A percentile compares a stretch with the other conserved stretches of the same genome.
These are phyloP conservation scores for Cymbidium sinense DNA, from an alignment of 106 monocot genomes.

Conservation along the genomic window DNA sequence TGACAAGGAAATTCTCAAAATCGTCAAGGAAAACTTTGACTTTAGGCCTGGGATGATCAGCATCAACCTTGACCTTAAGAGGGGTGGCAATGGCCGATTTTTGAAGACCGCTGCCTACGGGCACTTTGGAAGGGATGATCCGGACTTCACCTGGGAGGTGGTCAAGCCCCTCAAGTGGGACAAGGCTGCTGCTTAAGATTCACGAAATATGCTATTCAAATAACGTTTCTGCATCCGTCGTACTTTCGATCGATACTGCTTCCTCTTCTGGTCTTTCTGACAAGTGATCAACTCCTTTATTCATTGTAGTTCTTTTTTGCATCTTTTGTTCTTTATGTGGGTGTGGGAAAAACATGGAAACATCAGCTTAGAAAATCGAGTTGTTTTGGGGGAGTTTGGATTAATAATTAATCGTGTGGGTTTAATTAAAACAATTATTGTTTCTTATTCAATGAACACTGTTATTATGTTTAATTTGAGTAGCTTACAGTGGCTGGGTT, in stretches of 20 bases:
- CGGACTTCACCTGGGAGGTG: constrained; percentile 25
- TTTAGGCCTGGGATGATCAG: constrained; percentile 28
- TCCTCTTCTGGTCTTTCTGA: neutral
- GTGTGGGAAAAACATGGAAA: neutral
- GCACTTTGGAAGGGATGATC: constrained; percentile 25
- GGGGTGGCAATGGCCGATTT: constrained; percentile 22
- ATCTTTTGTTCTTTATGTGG: neutral
- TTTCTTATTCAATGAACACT: neutral
- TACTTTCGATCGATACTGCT: neutral
- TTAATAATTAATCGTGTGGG: neutral
- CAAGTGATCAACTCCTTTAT: neutral
- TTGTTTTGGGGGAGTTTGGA: neutral
- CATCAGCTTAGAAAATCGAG: neutral
- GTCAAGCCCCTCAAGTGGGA: constrained; percentile 29
- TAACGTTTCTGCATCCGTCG: neutral
- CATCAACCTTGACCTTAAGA: constrained; percentile 27
- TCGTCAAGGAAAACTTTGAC: constrained; percentile 24
- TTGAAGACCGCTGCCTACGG: constrained; percentile 23
- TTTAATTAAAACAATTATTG: neutral
- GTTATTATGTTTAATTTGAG: no score
- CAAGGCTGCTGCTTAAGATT: constrained; percentile 14
- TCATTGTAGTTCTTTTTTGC: neutral
- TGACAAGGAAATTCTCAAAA: constrained; percentile 21
- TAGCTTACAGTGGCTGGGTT: no score
- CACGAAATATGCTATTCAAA: neutral